A percentile compares a stretch with the other conserved stretches of the same genome.
These are phyloP conservation scores for Xylaria sp. DNA, from an alignment of 2,329 filamentous ascomycete genomes.

Conservation along the genomic window DNA sequence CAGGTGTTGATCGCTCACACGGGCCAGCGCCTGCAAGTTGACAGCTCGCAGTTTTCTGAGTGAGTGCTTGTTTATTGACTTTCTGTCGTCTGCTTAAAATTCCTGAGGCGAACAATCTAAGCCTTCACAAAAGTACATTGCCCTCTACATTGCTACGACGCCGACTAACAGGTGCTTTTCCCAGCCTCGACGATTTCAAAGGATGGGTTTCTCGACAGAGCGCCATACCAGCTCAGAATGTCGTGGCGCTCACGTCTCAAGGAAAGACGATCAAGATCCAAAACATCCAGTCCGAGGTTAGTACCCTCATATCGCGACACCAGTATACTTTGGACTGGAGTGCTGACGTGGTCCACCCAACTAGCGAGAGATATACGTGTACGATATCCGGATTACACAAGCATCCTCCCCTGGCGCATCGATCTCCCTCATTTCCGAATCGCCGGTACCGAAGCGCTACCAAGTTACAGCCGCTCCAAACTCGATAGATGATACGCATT, in stretches of 20 bases:
- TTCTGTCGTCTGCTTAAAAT: not conserved
- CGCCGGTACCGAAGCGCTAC: slow-evolving; percentile 65
- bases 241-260: slow-evolving; percentile 86
- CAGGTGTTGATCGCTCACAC: slow-evolving; percentile 93
- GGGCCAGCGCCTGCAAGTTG: slow-evolving; percentile 84
- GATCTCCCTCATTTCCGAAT: slow-evolving; percentile 59
- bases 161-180: slow-evolving; percentile 35
- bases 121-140: slow-evolving; percentile 31
- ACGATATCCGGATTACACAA: slow-evolving; percentile 82
- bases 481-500: slow-evolving; percentile 80
- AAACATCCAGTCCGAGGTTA: slow-evolving; percentile 81
- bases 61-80: slow-evolving; percentile 56
- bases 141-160: not conserved
- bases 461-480: slow-evolving; percentile 78
- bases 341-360: slow-evolving; percentile 29
- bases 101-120: not conserved
- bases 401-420: slow-evolving; percentile 60
- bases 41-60: slow-evolving; percentile 80
- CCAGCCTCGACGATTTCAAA: slow-evolving; percentile 84
- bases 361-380: slow-evolving; percentile 90
- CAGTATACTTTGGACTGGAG: not conserved
- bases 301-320: slow-evolving; percentile 40
- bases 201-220: slow-evolving; percentile 81
- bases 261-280: slow-evolving; percentile 87
- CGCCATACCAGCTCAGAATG: slow-evolving; percentile 78